Evolutionary conservation across 1,284 basidiomycete genomes (phyloP).

Genomic region (Fomitopsis pinicola): DNA sequence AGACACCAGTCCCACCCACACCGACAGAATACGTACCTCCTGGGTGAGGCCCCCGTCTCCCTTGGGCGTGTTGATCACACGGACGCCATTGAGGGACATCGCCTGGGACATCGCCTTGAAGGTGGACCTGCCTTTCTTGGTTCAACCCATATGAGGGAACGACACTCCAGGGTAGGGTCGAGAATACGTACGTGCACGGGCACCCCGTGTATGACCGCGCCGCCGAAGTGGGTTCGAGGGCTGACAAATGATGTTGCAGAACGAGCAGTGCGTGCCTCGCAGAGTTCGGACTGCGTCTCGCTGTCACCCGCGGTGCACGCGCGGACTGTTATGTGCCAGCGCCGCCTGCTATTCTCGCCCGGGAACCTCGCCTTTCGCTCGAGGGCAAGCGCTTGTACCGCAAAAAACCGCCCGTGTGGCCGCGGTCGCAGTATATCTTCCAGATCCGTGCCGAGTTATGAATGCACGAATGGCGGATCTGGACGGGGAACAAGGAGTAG

Average conservation of each 20-base stretch:
- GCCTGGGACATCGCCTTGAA: no score
- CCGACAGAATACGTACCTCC: no score
- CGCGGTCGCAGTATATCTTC: background rate
- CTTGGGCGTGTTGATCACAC: no score
- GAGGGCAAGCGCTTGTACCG: background rate
- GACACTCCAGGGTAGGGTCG: background rate
- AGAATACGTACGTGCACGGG: background rate
- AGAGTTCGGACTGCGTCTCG: background rate
- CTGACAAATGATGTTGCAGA: constrained; percentile 8
- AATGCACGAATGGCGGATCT: background rate
- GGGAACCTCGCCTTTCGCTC: constrained; percentile 4
- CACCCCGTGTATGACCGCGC: no score
- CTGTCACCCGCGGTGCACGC: constrained; percentile 8
- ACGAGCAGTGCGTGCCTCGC: background rate
- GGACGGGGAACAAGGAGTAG: no score
- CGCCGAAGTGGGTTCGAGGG: no score
- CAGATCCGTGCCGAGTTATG: background rate
- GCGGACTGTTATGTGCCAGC: constrained; percentile 13
- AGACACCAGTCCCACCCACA: no score
- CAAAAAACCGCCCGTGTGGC: background rate
- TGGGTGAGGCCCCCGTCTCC: no score
- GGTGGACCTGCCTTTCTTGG: no score
- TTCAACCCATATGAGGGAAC: background rate
- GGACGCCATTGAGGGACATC: no score
- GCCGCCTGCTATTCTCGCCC: constrained; percentile 8